These are phyloP conservation scores for Tulasnella sp. DNA, from an alignment of 768 basidiomycete species.

Conservation along the genomic window DNA sequence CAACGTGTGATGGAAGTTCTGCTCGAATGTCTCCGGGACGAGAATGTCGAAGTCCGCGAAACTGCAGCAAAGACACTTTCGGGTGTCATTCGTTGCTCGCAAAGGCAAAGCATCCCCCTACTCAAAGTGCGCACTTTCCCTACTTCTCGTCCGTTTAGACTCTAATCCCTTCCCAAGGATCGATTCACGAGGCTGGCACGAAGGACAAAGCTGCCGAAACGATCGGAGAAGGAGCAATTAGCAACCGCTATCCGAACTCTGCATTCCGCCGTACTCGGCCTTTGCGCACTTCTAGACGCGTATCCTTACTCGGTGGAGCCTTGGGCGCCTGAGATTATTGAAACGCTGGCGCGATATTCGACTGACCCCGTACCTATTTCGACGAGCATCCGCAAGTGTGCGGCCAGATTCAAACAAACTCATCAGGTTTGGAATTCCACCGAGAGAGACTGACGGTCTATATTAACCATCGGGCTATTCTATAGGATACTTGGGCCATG, in stretches of 20 bases:
- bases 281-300: conserved; percentile 44
- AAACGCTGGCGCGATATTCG: conserved; percentile 32
- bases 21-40: conserved; percentile 75
- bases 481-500: conserved; percentile 75
- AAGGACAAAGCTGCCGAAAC: conserved; percentile 54
- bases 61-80: conserved; percentile 83
- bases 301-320: conserved; percentile 50
- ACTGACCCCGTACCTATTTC: conserved; percentile 53
- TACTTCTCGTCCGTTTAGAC: conserved; percentile 6
- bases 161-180: conserved; percentile 41
- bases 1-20: conserved; percentile 73
- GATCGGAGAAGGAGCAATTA: conserved; percentile 57
- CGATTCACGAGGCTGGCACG: conserved; percentile 63
- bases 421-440: conserved; percentile 40
- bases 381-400: conserved; percentile 72
- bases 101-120: conserved; percentile 74
- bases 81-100: conserved; percentile 83
- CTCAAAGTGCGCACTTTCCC: conserved; percentile 51
- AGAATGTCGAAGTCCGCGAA: conserved; percentile 88
- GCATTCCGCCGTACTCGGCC: conserved; percentile 58
- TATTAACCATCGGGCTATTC: conserved; percentile 19
- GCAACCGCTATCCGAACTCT: conserved; percentile 62
- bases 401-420: conserved; percentile 70
- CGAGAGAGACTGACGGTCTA: neutral
- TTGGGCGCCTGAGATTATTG: conserved; percentile 33